These are phyloP conservation scores for Perilla frutescens DNA, from an alignment of 257 asterid species.

Conservation along the genomic window DNA sequence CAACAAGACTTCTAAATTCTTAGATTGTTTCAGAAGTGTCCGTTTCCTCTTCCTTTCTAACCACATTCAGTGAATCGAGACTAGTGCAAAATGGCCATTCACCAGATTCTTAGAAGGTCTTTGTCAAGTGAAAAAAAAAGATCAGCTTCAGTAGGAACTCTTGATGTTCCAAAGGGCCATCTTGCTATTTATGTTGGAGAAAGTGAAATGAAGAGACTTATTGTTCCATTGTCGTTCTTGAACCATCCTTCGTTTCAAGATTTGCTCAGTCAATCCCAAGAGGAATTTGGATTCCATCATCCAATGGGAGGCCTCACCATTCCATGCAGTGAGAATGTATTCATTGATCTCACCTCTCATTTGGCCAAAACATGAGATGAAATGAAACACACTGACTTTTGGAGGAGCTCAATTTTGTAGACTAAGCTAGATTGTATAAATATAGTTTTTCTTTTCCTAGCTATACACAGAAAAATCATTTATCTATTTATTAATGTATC, in stretches of 20 bases:
- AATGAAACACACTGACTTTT: not conserved
- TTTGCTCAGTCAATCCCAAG: slow-evolving; percentile 36
- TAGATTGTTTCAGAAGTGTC: not conserved
- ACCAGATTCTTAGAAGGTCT: slow-evolving; percentile 30
- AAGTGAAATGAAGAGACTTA: slow-evolving; percentile 24
- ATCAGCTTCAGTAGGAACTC: slow-evolving; percentile 7
- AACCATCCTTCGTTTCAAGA: slow-evolving; percentile 43
- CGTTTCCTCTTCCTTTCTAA: not conserved
- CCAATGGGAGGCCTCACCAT: slow-evolving; percentile 38
- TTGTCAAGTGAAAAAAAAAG: slow-evolving; percentile 34
- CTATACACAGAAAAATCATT: too few species aligned
- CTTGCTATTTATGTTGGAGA: slow-evolving; percentile 29
- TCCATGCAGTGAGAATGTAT: slow-evolving; percentile 40
- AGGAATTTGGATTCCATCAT: slow-evolving; percentile 43
- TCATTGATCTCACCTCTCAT: slow-evolving; percentile 33
- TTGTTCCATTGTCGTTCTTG: slow-evolving; percentile 37
- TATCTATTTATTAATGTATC: too few species aligned
- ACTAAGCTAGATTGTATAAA: too few species aligned
- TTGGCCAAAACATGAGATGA: slow-evolving; percentile 8
- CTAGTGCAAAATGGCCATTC: not conserved
- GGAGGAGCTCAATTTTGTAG: too few species aligned
- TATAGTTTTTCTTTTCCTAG: too few species aligned
- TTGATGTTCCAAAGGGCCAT: slow-evolving; percentile 27
- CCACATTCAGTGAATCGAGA: not conserved
- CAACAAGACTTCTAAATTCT: not conserved